These are phyloP conservation scores for Posidonia australis DNA, from an alignment of 106 monocot genomes.

Conservation along the genomic window DNA sequence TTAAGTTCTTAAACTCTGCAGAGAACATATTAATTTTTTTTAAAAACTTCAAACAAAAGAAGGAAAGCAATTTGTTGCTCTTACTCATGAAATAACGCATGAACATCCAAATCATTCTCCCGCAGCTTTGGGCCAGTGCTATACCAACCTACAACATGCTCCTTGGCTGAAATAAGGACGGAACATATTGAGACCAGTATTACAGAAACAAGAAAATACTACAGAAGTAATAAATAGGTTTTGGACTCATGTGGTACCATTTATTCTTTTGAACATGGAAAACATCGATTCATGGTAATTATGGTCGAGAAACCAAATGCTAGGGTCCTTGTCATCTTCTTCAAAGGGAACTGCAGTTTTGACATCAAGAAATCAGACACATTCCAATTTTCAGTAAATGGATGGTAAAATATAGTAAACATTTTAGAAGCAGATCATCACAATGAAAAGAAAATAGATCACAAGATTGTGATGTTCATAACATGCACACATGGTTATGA, in stretches of 20 bases:
- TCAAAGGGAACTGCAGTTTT: conserved; percentile 81
- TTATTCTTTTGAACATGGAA: conserved; percentile 97
- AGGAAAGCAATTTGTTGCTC: neutral
- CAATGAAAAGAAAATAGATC: too few species aligned
- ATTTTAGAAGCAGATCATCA: too few species aligned
- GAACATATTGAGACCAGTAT: neutral
- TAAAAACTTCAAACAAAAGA: too few species aligned
- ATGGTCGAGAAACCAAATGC: conserved; percentile 99
- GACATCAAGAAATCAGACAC: neutral
- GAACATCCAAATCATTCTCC: conserved; percentile 91
- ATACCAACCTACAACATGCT: conserved; percentile 99
- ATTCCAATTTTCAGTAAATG: too few species aligned
- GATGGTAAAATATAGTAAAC: too few species aligned
- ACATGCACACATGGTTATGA: too few species aligned
- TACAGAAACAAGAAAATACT: neutral
- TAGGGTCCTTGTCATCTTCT: conserved; percentile 94
- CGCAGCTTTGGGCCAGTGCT: conserved; percentile 95
- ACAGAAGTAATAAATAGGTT: neutral
- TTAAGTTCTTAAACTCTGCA: too few species aligned
- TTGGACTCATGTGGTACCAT: conserved; percentile 36
- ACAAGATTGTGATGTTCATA: too few species aligned
- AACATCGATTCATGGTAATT: conserved; percentile 99
- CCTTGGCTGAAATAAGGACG: conserved; percentile 58
- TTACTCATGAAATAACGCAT: conserved; percentile 89
- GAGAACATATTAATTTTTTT: too few species aligned